Percentiles rank a stretch among this genome's conserved stretches.
Evolutionary conservation across 495 filamentous ascomycete species (phyloP).

Genomic region (Letharia columbiana): DNA sequence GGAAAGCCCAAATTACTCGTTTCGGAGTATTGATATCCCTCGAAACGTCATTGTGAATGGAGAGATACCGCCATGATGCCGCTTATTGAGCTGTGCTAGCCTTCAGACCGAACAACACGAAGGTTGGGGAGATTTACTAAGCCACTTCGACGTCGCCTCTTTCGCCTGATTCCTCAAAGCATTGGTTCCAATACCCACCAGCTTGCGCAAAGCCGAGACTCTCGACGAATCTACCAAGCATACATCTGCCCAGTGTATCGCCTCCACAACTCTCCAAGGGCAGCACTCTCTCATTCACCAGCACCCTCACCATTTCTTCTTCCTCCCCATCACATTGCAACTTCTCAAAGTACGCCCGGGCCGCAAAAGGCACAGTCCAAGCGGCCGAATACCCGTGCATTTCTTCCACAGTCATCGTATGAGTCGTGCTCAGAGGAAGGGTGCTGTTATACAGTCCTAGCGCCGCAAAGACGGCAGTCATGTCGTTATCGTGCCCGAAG

Average conservation of each 20-base stretch:
- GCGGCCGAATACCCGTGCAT: constrained; percentile 55
- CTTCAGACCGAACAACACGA: not conserved
- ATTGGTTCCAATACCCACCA: constrained; percentile 64
- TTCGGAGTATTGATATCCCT: not conserved
- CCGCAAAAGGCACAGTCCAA: constrained; percentile 75
- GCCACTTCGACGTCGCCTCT: not conserved
- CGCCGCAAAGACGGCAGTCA: constrained; percentile 62
- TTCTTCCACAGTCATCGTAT: constrained; percentile 35
- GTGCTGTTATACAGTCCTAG: constrained; percentile 65
- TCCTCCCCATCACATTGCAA: constrained; percentile 51
- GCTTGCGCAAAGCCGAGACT: constrained; percentile 60
- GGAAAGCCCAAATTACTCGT: not conserved
- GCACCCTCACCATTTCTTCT: constrained; percentile 59
- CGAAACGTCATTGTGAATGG: not conserved
- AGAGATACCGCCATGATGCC: not conserved
- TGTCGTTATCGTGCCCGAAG: constrained; percentile 82
- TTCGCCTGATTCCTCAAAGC: constrained; percentile 37
- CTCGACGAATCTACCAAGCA: constrained; percentile 53
- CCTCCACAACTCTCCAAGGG: constrained; percentile 57
- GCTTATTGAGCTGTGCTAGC: not conserved
- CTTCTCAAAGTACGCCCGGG: constrained; percentile 73
- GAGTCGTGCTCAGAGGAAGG: constrained; percentile 38
- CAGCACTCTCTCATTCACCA: constrained; percentile 76
- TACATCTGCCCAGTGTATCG: constrained; percentile 61
- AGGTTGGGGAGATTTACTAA: not conserved